A percentile compares a stretch with the other conserved stretches of the same genome.
Conservation (phyloP, 148 eudicot species). For the Rhododendron williamsianum region DNA sequence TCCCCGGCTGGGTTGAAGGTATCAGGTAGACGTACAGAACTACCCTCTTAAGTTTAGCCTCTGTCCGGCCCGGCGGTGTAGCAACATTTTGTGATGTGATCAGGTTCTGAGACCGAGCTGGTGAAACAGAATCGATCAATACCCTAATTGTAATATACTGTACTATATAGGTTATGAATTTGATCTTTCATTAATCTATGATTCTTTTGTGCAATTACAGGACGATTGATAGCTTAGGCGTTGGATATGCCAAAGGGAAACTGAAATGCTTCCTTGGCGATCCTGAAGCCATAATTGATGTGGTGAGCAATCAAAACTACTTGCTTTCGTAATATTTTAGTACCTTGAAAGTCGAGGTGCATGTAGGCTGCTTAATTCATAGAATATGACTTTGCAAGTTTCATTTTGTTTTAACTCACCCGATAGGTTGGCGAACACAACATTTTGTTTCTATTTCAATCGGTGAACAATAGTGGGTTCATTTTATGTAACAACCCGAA, state of each 20-base stretch:
- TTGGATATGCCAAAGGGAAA: constrained; percentile 68
- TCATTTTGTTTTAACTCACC: neutral
- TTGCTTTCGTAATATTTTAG: neutral
- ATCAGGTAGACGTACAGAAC: constrained; percentile 34
- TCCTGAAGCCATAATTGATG: constrained; percentile 33
- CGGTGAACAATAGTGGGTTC: too few relatives aligned
- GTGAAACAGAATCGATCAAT: neutral
- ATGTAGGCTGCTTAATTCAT: too few relatives aligned
- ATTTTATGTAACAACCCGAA: too few relatives aligned
- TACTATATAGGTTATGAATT: neutral
- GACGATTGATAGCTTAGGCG: constrained; percentile 57
- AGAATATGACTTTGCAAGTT: neutral
- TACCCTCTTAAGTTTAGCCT: neutral
- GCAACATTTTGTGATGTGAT: neutral
- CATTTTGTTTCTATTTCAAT: neutral
- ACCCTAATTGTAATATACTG: neutral
- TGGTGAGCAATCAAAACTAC: constrained; percentile 26
- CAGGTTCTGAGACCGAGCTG: neutral
- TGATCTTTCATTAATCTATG: neutral
- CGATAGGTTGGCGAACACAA: neutral
- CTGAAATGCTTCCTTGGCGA: constrained; percentile 48
- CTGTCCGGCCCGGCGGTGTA: neutral
- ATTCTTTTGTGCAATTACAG: constrained; percentile 18
- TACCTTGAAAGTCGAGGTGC: neutral
- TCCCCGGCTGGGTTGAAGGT: constrained; percentile 96